Evolutionary conservation across 371 early-diverging fungal genomes (phyloP), one percentile per base, ranked within the genome.

Genomic region (Vavraia culicis): DNA sequence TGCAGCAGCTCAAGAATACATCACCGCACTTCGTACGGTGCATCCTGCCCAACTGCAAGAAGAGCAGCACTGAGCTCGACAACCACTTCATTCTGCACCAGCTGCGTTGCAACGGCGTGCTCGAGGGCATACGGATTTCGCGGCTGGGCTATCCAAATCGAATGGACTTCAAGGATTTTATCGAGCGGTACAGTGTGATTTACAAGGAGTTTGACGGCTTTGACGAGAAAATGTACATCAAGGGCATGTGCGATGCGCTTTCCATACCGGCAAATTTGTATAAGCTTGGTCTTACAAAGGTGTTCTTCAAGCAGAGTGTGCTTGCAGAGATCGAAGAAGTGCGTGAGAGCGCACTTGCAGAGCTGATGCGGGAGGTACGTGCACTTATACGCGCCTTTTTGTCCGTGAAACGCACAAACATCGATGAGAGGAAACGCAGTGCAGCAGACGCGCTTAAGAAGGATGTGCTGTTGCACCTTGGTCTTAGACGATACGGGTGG

Each of bases 1-100:
- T 98, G 88, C 71, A 74, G 8, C 81, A 82, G 52, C 72, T 98
- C 1, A 75, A 80, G 57, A 72, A 76, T 21, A 95, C 95, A 0
- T 74, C 83, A 44, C 96, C 99, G 3, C 95, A 93, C 69, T 98
- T 95, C 75, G 93, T 98, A 8, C 82, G 96, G 33, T 98, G 99
- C 74, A 95, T 98, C 48, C 67, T 94, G 35, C 99, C 99, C 4
- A 98, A 98, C 66, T 72, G 79, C 21, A 81, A 85, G 32, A 96
- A 96, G 69, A 76, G 75, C 31, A 71, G 85, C 0, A 81, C 81
- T 7, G 76, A 75, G 54, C 74, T 95, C 36, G 69, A 86, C 51
- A 74, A 78, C 19, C 74, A 74, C 7, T 68, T 86, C 16, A 88
- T 96, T 0, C 71, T 94, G 9, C 83, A 89, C 46, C 96, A 98